Percentiles rank a stretch among this genome's conserved stretches.
Evolutionary conservation across 257 asterid genomes (phyloP).

Genomic region (Solanum appendiculatum): DNA sequence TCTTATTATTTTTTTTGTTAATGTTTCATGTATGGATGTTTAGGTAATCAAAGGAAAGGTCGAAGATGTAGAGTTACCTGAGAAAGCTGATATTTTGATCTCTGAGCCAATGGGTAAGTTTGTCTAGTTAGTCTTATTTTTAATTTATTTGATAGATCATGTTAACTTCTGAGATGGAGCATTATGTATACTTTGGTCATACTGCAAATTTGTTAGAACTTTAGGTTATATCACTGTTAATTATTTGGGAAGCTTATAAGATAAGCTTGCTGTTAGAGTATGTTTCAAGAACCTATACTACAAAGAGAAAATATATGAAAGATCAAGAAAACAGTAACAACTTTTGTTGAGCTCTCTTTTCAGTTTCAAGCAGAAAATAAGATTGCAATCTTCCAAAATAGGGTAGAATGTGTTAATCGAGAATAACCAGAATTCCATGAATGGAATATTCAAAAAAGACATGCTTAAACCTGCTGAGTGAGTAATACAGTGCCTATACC

Average conservation of each 20-base stretch:
- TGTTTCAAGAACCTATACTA: background rate
- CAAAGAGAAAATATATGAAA: background rate
- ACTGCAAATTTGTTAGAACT: background rate
- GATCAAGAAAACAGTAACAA: background rate
- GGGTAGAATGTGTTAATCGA: background rate
- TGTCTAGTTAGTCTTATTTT: background rate
- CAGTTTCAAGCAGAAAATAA: background rate
- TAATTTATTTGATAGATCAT: background rate
- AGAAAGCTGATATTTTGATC: conserved; percentile 89
- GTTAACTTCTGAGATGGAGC: background rate
- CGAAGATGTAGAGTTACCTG: conserved; percentile 90
- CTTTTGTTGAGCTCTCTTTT: background rate
- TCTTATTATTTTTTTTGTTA: background rate
- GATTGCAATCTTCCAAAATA: background rate
- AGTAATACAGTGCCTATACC: conserved; percentile 4
- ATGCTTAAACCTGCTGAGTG: conserved; percentile 1
- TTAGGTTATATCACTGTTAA: background rate
- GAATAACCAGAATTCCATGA: background rate
- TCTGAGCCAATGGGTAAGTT: conserved; percentile 98
- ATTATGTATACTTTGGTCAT: background rate
- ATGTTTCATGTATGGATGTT: conserved; percentile 10
- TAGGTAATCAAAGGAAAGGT: conserved; percentile 96
- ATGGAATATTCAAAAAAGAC: background rate
- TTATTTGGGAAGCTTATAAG: background rate
- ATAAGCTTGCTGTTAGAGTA: background rate